phyloP scores from a whole-genome alignment of 306 rosid genomes.

The Acmispon strigosus region DNA sequence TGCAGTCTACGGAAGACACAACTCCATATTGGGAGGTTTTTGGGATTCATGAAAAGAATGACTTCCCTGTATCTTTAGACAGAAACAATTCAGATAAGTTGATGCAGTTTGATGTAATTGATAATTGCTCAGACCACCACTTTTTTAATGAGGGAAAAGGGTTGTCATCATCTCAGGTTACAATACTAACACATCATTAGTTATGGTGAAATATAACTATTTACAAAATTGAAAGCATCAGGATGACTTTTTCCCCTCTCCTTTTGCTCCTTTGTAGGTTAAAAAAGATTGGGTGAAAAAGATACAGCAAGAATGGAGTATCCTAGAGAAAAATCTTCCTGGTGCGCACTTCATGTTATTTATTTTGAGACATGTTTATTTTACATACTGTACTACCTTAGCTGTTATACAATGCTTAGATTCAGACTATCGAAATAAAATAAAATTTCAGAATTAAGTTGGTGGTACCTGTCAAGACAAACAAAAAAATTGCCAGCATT shows the following conservation, averaged over 20 bases:
- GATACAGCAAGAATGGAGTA: constrained; percentile 92
- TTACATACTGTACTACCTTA: background rate
- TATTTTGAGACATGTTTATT: background rate
- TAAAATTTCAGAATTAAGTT: background rate
- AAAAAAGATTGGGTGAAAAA: constrained; percentile 76
- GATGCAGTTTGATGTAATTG: constrained; percentile 62
- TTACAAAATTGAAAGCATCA: background rate
- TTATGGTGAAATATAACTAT: background rate
- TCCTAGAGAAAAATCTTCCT: constrained; percentile 77
- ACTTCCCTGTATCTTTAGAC: constrained; percentile 26
- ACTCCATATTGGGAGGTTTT: constrained; percentile 24
- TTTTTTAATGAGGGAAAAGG: constrained; percentile 49
- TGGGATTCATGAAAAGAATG: constrained; percentile 17
- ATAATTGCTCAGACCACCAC: constrained; percentile 74
- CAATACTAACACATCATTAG: constrained; percentile 25
- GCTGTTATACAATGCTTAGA: background rate
- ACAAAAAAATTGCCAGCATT: background rate
- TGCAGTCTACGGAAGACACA: constrained; percentile 27
- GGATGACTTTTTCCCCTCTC: constrained; percentile 11
- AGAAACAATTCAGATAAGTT: constrained; percentile 34
- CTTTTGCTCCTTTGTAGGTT: constrained; percentile 32
- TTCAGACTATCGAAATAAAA: background rate
- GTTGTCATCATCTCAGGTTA: constrained; percentile 61
- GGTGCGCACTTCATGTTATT: constrained; percentile 44
- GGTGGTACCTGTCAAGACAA: background rate